Base-by-base conservation (phyloP, 2,329 filamentous ascomycete species). In the Colletotrichum sp. region DNA sequence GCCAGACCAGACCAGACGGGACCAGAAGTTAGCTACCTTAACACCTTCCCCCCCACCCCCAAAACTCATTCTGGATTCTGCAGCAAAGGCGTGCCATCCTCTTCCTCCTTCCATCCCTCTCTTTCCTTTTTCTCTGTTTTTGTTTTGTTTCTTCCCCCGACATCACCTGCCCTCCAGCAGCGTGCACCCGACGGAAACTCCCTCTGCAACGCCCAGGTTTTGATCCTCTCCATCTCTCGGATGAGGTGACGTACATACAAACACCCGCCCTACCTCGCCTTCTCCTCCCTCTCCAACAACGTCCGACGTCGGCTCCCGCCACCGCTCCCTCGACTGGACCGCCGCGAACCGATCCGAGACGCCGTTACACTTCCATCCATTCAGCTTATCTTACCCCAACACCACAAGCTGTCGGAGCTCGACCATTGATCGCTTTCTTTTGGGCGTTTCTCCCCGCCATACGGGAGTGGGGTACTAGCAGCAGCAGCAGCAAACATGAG, bases 401-500 rank as follows among this genome's bases (percentile, higher is more conserved):
- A 52, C 43, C 43, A 52, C 43, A 24, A 34, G 36, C 64, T 52
- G 24, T 43, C 43, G 59, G 57, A 69, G 63, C 64, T 77, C 74
- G 36, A 67, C 71, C 32, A 32, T 34, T 66, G 71, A 71, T 66
- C 63, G 30, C 55, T 67, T 65, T 67, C 71, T 77, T 71, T 77
- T 77, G n/a, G 39, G 36, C 34, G 67, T 48, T 59, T 69, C 57
- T 70, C 70, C 74, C 72, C 76, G 69, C 66, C 69, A 71, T 60
- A 48, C 52, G 65, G 70, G 67, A 76, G 69, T 73, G 65, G 74
- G 70, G 65, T 60, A 66, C 73, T 74, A 72, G 77, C 76, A 81
- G 65, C 69, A 67, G 65, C 66, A 66, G 76, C 75, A 72, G 76
- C 76, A 81, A 84, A 78, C 78, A 87, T 88, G 86, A 85, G 86